Conservation (phyloP, 108 stramenopile species). For the Cylindrotheca closterium region DNA sequence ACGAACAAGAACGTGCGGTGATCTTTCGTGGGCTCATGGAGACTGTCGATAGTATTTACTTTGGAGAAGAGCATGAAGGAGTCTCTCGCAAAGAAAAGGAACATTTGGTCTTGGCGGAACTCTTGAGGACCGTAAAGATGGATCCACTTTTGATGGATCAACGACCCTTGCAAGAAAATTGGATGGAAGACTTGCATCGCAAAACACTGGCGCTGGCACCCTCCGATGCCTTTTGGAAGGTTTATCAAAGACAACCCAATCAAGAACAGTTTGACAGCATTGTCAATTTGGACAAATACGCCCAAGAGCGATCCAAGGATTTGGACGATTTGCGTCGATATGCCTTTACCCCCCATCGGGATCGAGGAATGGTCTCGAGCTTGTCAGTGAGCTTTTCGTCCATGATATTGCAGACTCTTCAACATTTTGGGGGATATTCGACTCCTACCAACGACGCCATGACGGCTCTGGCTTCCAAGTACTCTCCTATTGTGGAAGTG, state of each 20-base stretch:
- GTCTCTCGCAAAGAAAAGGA: not conserved
- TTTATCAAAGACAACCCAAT: not conserved
- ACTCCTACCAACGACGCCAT: conserved; percentile 34
- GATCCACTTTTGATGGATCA: conserved; percentile 1
- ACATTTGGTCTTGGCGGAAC: not conserved
- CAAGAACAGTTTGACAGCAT: not conserved
- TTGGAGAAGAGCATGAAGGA: not conserved
- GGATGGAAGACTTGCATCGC: conserved; percentile 6
- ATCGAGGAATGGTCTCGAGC: not conserved
- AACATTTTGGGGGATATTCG: conserved; percentile 30
- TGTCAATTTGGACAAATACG: not conserved
- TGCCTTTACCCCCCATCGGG: conserved; percentile 1
- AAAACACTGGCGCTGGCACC: conserved; percentile 4
- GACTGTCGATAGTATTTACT: not conserved
- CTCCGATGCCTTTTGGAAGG: not conserved
- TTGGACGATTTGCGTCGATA: not conserved
- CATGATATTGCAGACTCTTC: conserved; percentile 10
- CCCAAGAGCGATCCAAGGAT: not conserved
- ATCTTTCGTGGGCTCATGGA: not conserved
- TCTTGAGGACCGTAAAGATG: not conserved
- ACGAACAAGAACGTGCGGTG: not conserved
- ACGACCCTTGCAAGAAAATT: not conserved
- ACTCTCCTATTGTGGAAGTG: conserved; percentile 46
- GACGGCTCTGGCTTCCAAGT: conserved; percentile 11
- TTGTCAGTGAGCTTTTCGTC: not conserved